Evolutionary conservation across 768 basidiomycete genomes (phyloP).

Genomic region (Pulveroboletus sp.): DNA sequence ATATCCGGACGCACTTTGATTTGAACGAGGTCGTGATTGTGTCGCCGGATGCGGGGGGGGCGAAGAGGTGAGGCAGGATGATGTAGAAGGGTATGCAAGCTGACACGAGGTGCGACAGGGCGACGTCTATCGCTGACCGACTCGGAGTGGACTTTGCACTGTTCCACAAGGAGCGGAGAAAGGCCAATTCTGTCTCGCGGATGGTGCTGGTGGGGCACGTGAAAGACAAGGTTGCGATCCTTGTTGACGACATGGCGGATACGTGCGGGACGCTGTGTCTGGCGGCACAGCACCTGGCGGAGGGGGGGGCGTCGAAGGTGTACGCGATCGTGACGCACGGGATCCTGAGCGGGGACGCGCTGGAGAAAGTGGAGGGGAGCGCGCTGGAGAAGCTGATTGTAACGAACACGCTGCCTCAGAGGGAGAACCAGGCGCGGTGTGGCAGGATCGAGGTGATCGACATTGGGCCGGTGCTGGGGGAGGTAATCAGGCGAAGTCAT

Average conservation of each 20-base stretch:
- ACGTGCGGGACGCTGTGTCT: constrained; percentile 93
- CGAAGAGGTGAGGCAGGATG: constrained; percentile 67
- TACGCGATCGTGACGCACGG: constrained; percentile 96
- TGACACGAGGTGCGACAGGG: constrained; percentile 47
- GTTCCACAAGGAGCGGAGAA: constrained; percentile 99
- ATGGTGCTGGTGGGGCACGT: constrained; percentile 96
- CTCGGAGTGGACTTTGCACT: constrained; percentile 96
- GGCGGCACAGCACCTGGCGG: constrained; percentile 82
- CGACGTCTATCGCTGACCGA: constrained; percentile 94
- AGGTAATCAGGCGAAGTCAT: constrained; percentile 93
- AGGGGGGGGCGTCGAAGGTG: constrained; percentile 82
- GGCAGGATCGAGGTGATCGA: constrained; percentile 89
- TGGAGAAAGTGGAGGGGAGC: constrained; percentile 66
- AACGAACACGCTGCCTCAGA: constrained; percentile 95
- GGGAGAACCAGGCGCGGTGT: constrained; percentile 65
- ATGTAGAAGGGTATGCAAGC: neutral
- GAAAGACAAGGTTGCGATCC: constrained; percentile 85
- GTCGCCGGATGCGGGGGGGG: constrained; percentile 96
- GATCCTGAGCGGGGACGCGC: constrained; percentile 86
- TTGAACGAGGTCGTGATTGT: constrained; percentile 88
- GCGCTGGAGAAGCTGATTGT: constrained; percentile 92
- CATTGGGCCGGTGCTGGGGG: constrained; percentile 90
- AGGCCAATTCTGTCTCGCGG: constrained; percentile 89
- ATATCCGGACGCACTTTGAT: constrained; percentile 90
- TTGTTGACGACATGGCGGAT: constrained; percentile 99